Evolutionary conservation across 495 filamentous ascomycete species (phyloP).

Genomic region (Elasticomyces elasticus): DNA sequence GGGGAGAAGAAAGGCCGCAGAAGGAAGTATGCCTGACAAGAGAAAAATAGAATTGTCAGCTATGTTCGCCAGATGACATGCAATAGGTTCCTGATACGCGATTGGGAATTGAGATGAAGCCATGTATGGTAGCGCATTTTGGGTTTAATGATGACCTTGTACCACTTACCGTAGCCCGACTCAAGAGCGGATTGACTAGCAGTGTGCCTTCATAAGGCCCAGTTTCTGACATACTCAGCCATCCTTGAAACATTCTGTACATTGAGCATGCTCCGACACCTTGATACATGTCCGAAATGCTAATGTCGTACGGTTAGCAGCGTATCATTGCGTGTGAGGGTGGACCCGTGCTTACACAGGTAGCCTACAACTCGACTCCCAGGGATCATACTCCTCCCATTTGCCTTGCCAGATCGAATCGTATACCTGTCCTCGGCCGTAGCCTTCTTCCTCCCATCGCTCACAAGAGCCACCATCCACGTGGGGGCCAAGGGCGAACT

Average conservation of each 20-base stretch:
- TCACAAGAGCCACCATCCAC: constrained; percentile 77
- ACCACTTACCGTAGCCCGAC: constrained; percentile 59
- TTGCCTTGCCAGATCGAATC: constrained; percentile 58
- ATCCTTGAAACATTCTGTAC: constrained; percentile 83
- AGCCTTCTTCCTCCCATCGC: constrained; percentile 75
- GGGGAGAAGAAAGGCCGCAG: constrained; percentile 77
- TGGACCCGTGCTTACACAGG: too few species aligned
- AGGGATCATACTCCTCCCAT: constrained; percentile 79
- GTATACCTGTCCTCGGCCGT: constrained; percentile 61
- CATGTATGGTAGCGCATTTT: too few species aligned
- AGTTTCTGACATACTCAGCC: constrained; percentile 67
- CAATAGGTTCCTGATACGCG: too few species aligned
- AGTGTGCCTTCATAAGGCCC: constrained; percentile 68
- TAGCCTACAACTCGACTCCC: constrained; percentile 61
- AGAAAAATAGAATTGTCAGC: too few species aligned
- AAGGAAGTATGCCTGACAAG: constrained; percentile 71
- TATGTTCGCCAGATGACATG: too few species aligned
- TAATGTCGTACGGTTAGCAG: too few species aligned
- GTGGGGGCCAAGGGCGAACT: constrained; percentile 79
- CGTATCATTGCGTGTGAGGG: too few species aligned
- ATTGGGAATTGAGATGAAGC: too few species aligned
- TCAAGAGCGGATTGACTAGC: constrained; percentile 70
- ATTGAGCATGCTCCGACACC: constrained; percentile 74
- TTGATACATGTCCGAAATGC: constrained; percentile 73
- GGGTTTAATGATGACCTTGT: too few species aligned